Conservation (phyloP, 305 asterid species). For the Fraxinus albicans region DNA sequence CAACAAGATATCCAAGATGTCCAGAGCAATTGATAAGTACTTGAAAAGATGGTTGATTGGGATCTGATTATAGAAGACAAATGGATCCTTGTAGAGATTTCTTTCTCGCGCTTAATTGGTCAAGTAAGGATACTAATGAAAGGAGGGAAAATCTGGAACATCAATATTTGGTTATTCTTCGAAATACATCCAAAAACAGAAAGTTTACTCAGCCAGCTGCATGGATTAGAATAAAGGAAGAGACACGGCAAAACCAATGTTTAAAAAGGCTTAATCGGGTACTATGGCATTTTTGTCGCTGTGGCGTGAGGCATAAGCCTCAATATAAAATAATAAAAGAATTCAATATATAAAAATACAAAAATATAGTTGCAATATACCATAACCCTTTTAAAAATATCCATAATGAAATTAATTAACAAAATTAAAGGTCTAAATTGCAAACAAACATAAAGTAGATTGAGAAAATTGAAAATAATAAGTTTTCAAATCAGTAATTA, state of each 20-base stretch:
- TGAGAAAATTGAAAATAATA: not conserved
- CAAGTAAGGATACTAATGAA: not conserved
- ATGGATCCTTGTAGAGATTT: not conserved
- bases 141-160: not conserved
- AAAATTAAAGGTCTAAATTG: not conserved
- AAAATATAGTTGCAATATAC: not conserved
- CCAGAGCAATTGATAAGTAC: not conserved
- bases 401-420: not conserved
- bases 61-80: not conserved
- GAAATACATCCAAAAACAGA: not conserved
- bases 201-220: not conserved
- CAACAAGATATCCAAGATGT: not conserved
- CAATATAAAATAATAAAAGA: not conserved
- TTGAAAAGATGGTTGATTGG: not conserved
- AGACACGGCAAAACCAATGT: not conserved
- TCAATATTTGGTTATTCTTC: not conserved
- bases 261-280: not conserved
- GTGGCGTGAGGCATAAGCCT: not conserved
- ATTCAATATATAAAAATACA: not conserved
- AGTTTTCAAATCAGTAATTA: not conserved
- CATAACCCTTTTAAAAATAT: not conserved
- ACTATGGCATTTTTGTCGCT: not conserved
- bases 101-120: not conserved
- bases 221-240: not conserved
- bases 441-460: not conserved